These are phyloP conservation scores for Posidonia oceanica DNA, from an alignment of 116 monocot species.

Conservation along the genomic window DNA sequence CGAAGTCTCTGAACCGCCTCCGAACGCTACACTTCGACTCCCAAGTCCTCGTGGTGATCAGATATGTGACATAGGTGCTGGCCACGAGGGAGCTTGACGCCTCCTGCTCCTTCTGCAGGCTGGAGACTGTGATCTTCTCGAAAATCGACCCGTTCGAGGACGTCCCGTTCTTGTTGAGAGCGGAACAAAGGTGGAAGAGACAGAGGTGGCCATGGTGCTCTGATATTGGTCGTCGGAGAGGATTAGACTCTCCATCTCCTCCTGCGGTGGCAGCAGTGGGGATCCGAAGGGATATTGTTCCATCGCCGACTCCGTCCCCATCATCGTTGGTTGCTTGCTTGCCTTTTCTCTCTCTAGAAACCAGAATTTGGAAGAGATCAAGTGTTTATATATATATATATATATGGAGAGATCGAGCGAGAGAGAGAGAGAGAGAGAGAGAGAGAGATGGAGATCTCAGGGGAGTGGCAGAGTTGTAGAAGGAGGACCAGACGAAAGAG, in stretches of 20 bases:
- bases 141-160: slow-evolving; percentile 27
- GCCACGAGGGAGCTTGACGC: slow-evolving; percentile 60
- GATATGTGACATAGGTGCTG: slow-evolving; percentile 59
- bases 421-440: no score
- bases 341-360: neutral
- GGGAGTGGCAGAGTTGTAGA: neutral
- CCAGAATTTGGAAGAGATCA: neutral
- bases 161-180: slow-evolving; percentile 11
- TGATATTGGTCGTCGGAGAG: no score
- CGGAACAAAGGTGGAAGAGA: slow-evolving; percentile 6
- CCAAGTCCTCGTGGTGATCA: slow-evolving; percentile 33
- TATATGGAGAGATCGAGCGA: no score
- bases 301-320: slow-evolving; percentile 25
- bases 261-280: slow-evolving; percentile 7
- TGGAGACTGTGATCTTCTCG: slow-evolving; percentile 53
- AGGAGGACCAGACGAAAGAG: neutral
- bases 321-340: neutral
- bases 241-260: no score
- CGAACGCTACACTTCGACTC: slow-evolving; percentile 38
- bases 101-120: no score
- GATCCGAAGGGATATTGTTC: neutral
- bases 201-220: slow-evolving; percentile 9
- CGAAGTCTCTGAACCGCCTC: slow-evolving; percentile 86
- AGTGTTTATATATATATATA: neutral
- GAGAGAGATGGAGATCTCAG: neutral